Conservation (phyloP, 805 yeast species). For the Candida dendrica region DNA sequence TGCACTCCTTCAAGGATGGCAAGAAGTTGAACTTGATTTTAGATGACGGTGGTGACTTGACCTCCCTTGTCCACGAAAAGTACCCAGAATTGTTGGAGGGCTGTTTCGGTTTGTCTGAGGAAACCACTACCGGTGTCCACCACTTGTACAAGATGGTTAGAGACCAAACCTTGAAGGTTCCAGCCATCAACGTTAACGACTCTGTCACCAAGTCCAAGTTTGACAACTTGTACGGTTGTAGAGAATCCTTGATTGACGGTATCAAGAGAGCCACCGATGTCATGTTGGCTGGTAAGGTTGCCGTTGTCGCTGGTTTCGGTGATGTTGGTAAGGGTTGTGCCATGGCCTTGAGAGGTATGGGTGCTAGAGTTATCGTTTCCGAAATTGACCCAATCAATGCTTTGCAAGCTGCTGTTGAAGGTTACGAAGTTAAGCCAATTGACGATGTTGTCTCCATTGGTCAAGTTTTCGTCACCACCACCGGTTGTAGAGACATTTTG, state of each 20-base stretch:
- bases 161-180: conserved; percentile 87
- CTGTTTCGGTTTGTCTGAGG: conserved; percentile 96
- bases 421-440: conserved; percentile 94
- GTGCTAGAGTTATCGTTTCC: conserved; percentile 96
- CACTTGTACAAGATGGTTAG: conserved; percentile 94
- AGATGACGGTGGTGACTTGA: conserved; percentile 99
- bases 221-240: conserved; percentile 99
- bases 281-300: conserved; percentile 98
- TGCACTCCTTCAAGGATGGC: conserved; percentile 94
- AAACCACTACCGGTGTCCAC: conserved; percentile 99
- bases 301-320: conserved; percentile 99
- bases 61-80: conserved; percentile 93
- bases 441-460: conserved; percentile 89
- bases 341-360: conserved; percentile 97
- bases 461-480: conserved; percentile 97
- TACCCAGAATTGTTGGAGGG: conserved; percentile 95
- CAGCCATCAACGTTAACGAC: conserved; percentile 99
- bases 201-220: conserved; percentile 98
- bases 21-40: conserved; percentile 92
- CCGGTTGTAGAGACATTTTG: conserved; percentile 98
- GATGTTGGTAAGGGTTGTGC: conserved; percentile 99
- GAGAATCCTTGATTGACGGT: conserved; percentile 98
- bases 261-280: conserved; percentile 99
- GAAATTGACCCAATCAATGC: conserved; percentile 99
- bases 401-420: conserved; percentile 97